Conservation (phyloP, 331 rosid species). For the Dryas integrifolia region DNA sequence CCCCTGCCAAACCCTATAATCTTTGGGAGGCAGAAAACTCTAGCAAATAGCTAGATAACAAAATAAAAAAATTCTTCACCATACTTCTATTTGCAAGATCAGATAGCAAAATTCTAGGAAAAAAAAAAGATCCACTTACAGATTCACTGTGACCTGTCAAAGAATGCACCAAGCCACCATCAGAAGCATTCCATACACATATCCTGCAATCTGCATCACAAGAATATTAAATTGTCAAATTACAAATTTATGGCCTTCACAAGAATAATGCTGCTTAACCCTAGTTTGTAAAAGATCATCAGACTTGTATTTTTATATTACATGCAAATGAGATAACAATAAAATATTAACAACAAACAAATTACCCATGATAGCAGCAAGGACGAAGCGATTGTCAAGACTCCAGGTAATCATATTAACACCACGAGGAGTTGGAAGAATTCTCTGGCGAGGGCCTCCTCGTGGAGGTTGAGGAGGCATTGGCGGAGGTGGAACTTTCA, state of each 20-base stretch:
- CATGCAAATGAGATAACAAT: neutral
- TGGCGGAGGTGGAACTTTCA: conserved; percentile 99
- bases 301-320: neutral
- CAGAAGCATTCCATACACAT: conserved; percentile 99
- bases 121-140: conserved; percentile 47
- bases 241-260: conserved; percentile 2
- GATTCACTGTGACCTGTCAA: conserved; percentile 93
- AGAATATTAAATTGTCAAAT: conserved; percentile 12
- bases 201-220: conserved; percentile 83
- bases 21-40: too few relatives aligned
- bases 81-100: conserved; percentile 19
- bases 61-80: neutral
- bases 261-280: neutral
- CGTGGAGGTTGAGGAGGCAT: conserved; percentile 89
- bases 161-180: conserved; percentile 96
- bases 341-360: conserved; percentile 25
- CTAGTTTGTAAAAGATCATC: neutral
- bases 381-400: conserved; percentile 97
- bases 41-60: too few relatives aligned
- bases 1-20: too few relatives aligned
- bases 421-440: conserved; percentile 97
- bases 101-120: neutral
- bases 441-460: conserved; percentile 97
- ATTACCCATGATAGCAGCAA: conserved; percentile 97
- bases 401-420: conserved; percentile 99